Evolutionary conservation across 106 monocot species (phyloP).

Genomic region (Amphibolis antarctica): DNA sequence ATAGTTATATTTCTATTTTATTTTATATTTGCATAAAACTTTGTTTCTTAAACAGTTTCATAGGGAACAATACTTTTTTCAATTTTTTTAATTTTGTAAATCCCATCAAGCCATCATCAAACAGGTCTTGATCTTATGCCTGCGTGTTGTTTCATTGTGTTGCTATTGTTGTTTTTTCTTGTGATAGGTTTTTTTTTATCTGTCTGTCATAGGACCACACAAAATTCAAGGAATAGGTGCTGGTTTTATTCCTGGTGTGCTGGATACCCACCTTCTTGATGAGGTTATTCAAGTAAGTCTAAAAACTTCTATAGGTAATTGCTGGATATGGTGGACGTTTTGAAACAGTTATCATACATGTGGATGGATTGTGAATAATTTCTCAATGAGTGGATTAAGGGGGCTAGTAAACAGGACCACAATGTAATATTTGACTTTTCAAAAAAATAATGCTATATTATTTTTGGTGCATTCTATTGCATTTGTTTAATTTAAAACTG

Average conservation of each 20-base stretch:
- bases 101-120: neutral
- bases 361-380: neutral
- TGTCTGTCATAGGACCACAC: conserved; percentile 14
- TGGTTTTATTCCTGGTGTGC: conserved; percentile 22
- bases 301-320: neutral
- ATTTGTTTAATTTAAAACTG: neutral
- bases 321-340: neutral
- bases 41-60: neutral
- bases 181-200: neutral
- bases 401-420: too few species aligned
- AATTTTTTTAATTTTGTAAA: neutral
- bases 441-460: too few species aligned
- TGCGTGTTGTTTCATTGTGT: neutral
- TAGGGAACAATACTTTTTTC: neutral
- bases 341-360: neutral
- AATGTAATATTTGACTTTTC: too few species aligned
- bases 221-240: conserved; percentile 26
- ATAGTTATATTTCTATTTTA: too few species aligned
- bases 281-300: conserved; percentile 17
- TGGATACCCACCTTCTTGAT: conserved; percentile 12
- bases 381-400: too few species aligned
- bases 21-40: too few species aligned
- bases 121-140: neutral
- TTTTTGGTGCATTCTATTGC: neutral
- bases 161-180: neutral